Evolutionary conservation across 2,329 filamentous ascomycete genomes (phyloP), one percentile per base, ranked within the genome.

Genomic region (Cladophialophora exuberans): DNA sequence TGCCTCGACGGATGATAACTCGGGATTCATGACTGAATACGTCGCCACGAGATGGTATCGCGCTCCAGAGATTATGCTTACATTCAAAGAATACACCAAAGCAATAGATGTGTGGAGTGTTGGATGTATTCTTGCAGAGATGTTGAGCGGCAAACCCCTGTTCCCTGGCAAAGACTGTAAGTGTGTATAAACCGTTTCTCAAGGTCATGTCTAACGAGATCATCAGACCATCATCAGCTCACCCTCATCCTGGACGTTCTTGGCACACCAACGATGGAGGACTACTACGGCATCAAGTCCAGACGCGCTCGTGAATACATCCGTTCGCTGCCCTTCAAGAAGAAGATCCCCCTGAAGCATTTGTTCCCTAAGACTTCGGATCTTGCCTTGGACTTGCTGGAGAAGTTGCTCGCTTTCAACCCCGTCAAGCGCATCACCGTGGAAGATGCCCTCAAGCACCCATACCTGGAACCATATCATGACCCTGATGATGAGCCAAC

Each of bases 11-110:
- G 94, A 99, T 70, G 94, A 99, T 74, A 99, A 99, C 77, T 97
- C 93, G n/a, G 94, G 94, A 18, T 99, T 99, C 83, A 99, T 99
- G 94, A 99, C 94, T 13, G 94, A 99, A 95, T 99, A 99, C 72
- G 94, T 99, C 54, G 94, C 94, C 47, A 99, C 94, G 42, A 87
- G 94, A 68, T 99, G 94, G 94, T 99, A 99, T 76, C 91, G 94
- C 74, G 94, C 94, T 4, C 94, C 94, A 3, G 94, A 99, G 73
- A 99, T 99, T 73, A 99, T 99, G 94, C 87, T 99, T 78, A 99
- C 94, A 10, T 99, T 97, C 81, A 97, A 99, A 79, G 94, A 99
- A 76, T 99, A 99, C 78, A 99, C 94, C 67, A 99, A 97, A 77
- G 94, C 94, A 38, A 99, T 99, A 69, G 94, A 99, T 70, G 92